phyloP scores from a whole-genome alignment of 495 filamentous ascomycete genomes.

The Penicillium riverlandense region DNA sequence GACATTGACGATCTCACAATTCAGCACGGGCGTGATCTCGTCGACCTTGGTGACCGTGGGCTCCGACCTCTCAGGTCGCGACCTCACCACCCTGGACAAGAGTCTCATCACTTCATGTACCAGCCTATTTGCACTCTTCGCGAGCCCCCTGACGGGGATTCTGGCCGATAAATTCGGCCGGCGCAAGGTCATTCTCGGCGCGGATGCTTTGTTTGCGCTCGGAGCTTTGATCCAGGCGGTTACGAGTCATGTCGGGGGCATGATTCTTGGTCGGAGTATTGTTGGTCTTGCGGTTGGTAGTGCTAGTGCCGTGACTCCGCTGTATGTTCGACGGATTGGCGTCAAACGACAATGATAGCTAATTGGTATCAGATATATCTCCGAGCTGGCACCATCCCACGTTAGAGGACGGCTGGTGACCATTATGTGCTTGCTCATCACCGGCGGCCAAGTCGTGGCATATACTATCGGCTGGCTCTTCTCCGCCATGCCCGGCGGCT shows the following conservation, averaged over 20 bases:
- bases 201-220: slow-evolving; percentile 69
- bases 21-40: slow-evolving; percentile 84
- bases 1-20: background rate
- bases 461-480: slow-evolving; percentile 70
- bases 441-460: slow-evolving; percentile 76
- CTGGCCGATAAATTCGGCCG: slow-evolving; percentile 71
- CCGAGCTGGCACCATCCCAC: slow-evolving; percentile 71
- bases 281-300: slow-evolving; percentile 79
- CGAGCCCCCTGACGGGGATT: slow-evolving; percentile 67
- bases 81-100: slow-evolving; percentile 70
- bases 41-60: slow-evolving; percentile 76
- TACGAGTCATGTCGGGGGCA: slow-evolving; percentile 53
- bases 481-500: slow-evolving; percentile 54
- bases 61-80: slow-evolving; percentile 59
- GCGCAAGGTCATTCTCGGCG: slow-evolving; percentile 66
- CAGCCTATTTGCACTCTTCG: slow-evolving; percentile 68
- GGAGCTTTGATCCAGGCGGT: slow-evolving; percentile 68
- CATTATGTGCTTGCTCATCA: slow-evolving; percentile 72
- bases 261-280: slow-evolving; percentile 73
- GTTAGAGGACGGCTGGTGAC: slow-evolving; percentile 73
- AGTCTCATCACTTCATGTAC: slow-evolving; percentile 79
- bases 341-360: no score
- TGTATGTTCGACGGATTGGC: slow-evolving; percentile 37
- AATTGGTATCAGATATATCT: slow-evolving; percentile 53
- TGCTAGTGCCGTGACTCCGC: slow-evolving; percentile 73